A percentile compares a stretch with the other conserved stretches of the same genome.
Conservation (phyloP, 768 basidiomycete genomes). For the Ramaria rubella region DNA sequence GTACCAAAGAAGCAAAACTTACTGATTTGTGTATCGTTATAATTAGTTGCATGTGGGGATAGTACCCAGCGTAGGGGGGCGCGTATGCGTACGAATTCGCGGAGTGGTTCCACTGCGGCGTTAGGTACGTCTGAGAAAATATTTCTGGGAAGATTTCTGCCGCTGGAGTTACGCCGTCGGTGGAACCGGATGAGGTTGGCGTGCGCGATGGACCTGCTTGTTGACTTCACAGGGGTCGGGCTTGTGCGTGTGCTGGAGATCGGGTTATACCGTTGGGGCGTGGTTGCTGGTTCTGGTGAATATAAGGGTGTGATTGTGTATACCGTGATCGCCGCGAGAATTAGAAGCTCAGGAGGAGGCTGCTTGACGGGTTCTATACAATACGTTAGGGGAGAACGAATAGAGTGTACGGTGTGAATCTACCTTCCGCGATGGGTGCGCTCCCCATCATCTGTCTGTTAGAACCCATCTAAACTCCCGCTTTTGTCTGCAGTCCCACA, state of each 20-base stretch:
- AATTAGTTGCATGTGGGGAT: too few relatives aligned
- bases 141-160: too few relatives aligned
- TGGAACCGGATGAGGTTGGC: background rate
- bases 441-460: background rate
- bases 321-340: background rate
- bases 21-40: too few relatives aligned
- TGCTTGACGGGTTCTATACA: background rate
- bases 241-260: background rate
- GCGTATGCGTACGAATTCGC: background rate
- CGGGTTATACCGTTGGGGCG: background rate
- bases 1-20: too few relatives aligned
- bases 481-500: slow-evolving; percentile 71
- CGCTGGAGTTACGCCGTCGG: background rate
- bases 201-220: background rate
- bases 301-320: background rate
- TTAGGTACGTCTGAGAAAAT: background rate
- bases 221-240: background rate
- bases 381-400: background rate
- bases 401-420: background rate
- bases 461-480: slow-evolving; percentile 69
- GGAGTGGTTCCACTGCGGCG: background rate
- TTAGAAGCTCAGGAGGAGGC: background rate
- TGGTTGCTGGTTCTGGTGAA: background rate
- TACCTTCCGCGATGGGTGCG: slow-evolving; percentile 3
- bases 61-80: background rate